Base-by-base conservation (phyloP, 495 filamentous ascomycete species). In the Schizothecium vesticola region DNA sequence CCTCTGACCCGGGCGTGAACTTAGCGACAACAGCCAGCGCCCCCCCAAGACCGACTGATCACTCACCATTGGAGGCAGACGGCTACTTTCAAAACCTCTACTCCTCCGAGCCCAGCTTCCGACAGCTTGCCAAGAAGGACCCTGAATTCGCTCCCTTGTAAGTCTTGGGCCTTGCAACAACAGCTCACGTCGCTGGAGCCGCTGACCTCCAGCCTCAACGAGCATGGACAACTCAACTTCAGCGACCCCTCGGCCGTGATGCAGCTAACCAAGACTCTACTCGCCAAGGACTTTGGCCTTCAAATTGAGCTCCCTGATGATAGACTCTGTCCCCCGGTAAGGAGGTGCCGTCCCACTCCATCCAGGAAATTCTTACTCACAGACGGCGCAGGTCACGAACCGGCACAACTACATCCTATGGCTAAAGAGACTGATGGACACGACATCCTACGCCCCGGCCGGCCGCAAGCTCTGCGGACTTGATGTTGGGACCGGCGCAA, bases 401-500 rank as follows among this genome's bases (percentile, higher is more conserved):
- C 84, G 91, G 72, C 86, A 94, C 67, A 96, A 96, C 72, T 99
- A 99, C 74, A 88, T 98, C 63, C 80, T 93, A 6, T 98, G 93
- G 93, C 81, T 98, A 4, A 91, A 97, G 75, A 87, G 87, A 24
- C 83, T 99, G 0, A 80, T 99, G 31, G 93, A 97, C 70, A 90
- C 89, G 0, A 92, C 90, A 0, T 77, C 76, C 10, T 89, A 90
- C 67, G 86, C 91, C 66, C 70, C 67, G 23, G 72, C 74, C 2
- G 71, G 73, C 1, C 79, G 88, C 67, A 76, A 85, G 51, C 83
- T 93, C 19, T 69, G 86, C 5, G 95, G 95, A 5, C 83, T 97
- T 10, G 95, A 99, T 72, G 89, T 99, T 70, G 95, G 95, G 62
- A 96, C 91, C 3, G 95, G 95, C 33, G 92, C 95, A 19, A 94